A percentile compares a stretch with the other conserved stretches of the same genome.
Conservation (phyloP, 805 yeast species). For the Grigorovia yakushimaensis region DNA sequence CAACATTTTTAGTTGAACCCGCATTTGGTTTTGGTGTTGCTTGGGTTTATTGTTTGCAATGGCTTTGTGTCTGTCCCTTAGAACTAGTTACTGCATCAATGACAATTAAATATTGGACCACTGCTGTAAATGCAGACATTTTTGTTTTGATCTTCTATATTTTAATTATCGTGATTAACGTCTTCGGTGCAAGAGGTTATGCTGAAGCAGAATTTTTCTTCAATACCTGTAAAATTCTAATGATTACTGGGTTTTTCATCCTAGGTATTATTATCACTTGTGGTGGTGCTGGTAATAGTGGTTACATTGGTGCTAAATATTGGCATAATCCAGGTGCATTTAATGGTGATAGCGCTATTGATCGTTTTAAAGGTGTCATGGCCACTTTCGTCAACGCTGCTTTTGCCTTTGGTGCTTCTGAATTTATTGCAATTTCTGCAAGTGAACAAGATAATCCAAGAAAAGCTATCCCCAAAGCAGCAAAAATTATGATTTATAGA, state of each 20-base stretch:
- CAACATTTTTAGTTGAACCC: slow-evolving; percentile 54
- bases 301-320: slow-evolving; percentile 46
- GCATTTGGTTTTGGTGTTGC: slow-evolving; percentile 65
- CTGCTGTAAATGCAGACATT: slow-evolving; percentile 41
- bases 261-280: slow-evolving; percentile 45
- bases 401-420: slow-evolving; percentile 58
- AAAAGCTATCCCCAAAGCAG: slow-evolving; percentile 52
- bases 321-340: slow-evolving; percentile 60
- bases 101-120: slow-evolving; percentile 45
- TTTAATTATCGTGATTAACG: slow-evolving; percentile 38
- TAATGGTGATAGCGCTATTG: slow-evolving; percentile 31
- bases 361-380: slow-evolving; percentile 53
- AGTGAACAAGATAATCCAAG: slow-evolving; percentile 63
- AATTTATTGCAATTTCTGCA: slow-evolving; percentile 56
- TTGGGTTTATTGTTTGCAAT: slow-evolving; percentile 59
- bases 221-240: slow-evolving; percentile 46
- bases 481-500: slow-evolving; percentile 64
- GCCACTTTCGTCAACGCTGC: slow-evolving; percentile 60
- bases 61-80: slow-evolving; percentile 55
- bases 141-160: slow-evolving; percentile 50
- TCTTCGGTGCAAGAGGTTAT: slow-evolving; percentile 48
- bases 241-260: slow-evolving; percentile 51
- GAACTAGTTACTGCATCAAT: slow-evolving; percentile 58
- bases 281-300: slow-evolving; percentile 49
- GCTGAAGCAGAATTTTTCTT: slow-evolving; percentile 64